Base-by-base conservation (phyloP, 1,284 basidiomycete genomes). In the Athelia sp. region DNA sequence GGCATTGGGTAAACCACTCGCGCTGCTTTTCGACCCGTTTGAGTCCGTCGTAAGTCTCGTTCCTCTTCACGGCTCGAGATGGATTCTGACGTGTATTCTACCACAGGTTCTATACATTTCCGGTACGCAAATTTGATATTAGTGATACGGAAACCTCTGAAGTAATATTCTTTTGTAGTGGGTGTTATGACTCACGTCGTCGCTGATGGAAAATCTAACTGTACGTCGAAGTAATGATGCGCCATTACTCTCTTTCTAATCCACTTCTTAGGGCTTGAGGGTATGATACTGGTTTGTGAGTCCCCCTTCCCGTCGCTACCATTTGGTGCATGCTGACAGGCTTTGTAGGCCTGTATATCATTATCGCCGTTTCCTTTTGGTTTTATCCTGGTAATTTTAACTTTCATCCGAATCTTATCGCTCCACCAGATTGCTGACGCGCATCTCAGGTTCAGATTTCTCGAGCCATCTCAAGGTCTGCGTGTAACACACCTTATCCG, bases 161-260 rank as follows among this genome's bases (percentile, higher is more conserved):
- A 23, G 18, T 17, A 4, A 34, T 45, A 26, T 21, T 17, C 40
- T 35, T 4, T 31, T 15, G 3, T 51, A 80, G 84, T 93, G 17
- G 72, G 91, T 56, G 84, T 89, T 9, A 87, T 93, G 73, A 88
- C 85, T 54, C 85, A 90, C 54, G 84, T 88, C 42, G 84, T 92
- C 4, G 78, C 81, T 47, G 90, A 93, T 62, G 91, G 90, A 24
- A 86, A 90, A 63, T 90, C 88, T 3, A 92, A 93, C 64, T 93
- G 87, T 40, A n/a, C 6, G 36, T 21, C 4, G 36, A 6, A 17
- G 4, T 9, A n/a, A n/a, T 40, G 6, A 8, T 40, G 36, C 36
- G 19, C n/a, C n/a, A n/a, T n/a, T n/a, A n/a, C n/a, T 40, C 36
- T n/a, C 15, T 40, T n/a, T n/a, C n/a, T n/a, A 40, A 4, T 40